Percentiles rank a stretch among this genome's conserved stretches.
phyloP scores from a whole-genome alignment of 352 stramenopile species.

The Pythium rishiriense region DNA sequence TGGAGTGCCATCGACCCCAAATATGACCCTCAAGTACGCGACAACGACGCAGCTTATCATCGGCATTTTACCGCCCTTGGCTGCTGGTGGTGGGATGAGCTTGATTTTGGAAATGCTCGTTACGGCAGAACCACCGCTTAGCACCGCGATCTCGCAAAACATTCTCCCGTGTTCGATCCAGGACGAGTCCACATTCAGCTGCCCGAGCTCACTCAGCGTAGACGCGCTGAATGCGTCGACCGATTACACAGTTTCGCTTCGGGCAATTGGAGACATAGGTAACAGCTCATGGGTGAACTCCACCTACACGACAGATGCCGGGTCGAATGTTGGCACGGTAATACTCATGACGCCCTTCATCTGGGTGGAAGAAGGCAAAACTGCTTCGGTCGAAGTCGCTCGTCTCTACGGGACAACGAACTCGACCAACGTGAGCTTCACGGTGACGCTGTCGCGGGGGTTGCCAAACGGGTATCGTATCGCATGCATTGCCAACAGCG shows the following conservation, averaged over 20 bases:
- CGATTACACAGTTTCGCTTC: slow-evolving; percentile 30
- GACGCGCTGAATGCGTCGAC: slow-evolving; percentile 11
- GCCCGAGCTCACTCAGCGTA: slow-evolving; percentile 24
- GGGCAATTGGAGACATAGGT: slow-evolving; percentile 32
- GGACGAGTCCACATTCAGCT: slow-evolving; percentile 18
- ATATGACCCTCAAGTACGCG: slow-evolving; percentile 27
- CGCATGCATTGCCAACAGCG: slow-evolving; percentile 5
- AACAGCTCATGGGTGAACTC: slow-evolving; percentile 33
- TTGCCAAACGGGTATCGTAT: slow-evolving; percentile 1
- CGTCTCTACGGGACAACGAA: slow-evolving; percentile 23
- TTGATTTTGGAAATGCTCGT: slow-evolving; percentile 22
- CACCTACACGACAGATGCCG: slow-evolving; percentile 31
- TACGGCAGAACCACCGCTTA: background rate
- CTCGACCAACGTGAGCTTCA: slow-evolving; percentile 11
- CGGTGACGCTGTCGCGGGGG: background rate
- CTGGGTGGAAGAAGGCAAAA: slow-evolving; percentile 26
- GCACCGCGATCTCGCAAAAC: background rate
- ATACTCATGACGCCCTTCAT: slow-evolving; percentile 18
- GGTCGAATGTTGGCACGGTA: slow-evolving; percentile 17
- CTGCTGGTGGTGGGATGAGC: slow-evolving; percentile 9
- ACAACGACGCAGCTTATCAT: slow-evolving; percentile 31
- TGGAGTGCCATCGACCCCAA: slow-evolving; percentile 30
- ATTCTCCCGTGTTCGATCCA: slow-evolving; percentile 9
- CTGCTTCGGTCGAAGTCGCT: slow-evolving; percentile 14
- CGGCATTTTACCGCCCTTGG: slow-evolving; percentile 22